phyloP scores from a whole-genome alignment of 441 rosid species.

The Gossypium schwendimanii region DNA sequence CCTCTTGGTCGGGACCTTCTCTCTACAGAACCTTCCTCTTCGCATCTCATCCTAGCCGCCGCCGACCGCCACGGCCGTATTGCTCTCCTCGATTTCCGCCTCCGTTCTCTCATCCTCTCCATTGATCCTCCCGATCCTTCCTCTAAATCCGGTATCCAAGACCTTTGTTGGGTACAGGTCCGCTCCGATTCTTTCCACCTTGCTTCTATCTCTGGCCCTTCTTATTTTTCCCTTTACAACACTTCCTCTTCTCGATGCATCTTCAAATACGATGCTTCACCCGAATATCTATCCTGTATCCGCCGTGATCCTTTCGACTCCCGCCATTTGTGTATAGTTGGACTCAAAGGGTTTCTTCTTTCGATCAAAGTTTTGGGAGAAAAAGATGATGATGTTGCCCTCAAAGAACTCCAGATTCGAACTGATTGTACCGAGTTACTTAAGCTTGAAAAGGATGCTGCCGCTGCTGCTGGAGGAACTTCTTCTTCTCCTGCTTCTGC shows the following conservation, averaged over 20 bases:
- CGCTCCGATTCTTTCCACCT: slow-evolving; percentile 49
- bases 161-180: slow-evolving; percentile 74
- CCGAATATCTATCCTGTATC: slow-evolving; percentile 68
- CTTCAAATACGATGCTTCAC: slow-evolving; percentile 74
- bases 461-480: slow-evolving; percentile 23
- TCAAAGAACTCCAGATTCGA: slow-evolving; percentile 50
- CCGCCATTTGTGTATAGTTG: slow-evolving; percentile 71
- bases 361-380: slow-evolving; percentile 66
- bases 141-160: slow-evolving; percentile 69
- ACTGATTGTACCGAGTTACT: slow-evolving; percentile 56
- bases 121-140: slow-evolving; percentile 48
- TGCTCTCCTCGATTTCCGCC: slow-evolving; percentile 70
- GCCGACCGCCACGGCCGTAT: slow-evolving; percentile 89
- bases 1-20: slow-evolving; percentile 69
- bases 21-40: slow-evolving; percentile 67
- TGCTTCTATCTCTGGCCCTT: slow-evolving; percentile 68
- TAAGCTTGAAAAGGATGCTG: slow-evolving; percentile 67
- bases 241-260: slow-evolving; percentile 38
- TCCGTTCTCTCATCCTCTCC: slow-evolving; percentile 55
- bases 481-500: slow-evolving; percentile 70
- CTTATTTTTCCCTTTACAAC: slow-evolving; percentile 51
- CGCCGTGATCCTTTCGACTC: slow-evolving; percentile 87
- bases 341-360: slow-evolving; percentile 67
- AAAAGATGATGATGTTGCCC: slow-evolving; percentile 49
- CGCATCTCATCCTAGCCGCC: slow-evolving; percentile 77